Evolutionary conservation across 352 stramenopile genomes (phyloP), one percentile per base, ranked within the genome.

Genomic region (Phytophthora rubi): DNA sequence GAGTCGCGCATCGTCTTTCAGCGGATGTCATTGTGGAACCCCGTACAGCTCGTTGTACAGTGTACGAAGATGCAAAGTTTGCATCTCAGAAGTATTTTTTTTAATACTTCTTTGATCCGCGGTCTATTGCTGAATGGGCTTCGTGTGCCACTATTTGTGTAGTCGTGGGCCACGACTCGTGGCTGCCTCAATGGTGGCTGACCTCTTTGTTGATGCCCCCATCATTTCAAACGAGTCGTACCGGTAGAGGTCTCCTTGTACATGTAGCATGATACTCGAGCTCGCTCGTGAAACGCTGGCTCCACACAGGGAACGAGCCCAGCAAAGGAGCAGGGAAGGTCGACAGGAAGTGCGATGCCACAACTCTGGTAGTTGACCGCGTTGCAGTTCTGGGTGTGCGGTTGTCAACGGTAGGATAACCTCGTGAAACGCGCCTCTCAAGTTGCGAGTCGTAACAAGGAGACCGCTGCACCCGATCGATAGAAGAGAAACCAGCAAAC

Each of bases 371-470:
- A 30, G n/a, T 53, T 49, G 42, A 9, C 42, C 51, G 10, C 30
- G 37, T 59, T 59, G 60, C 51, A 54, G 49, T 60, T 61, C 37
- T 26, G 26, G 53, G 35, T n/a, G 59, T 53, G n/a, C 23, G 5
- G 37, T 59, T 52, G 60, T 67, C 49, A n/a, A 8, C 39, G 56
- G 28, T 30, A 6, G 28, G 28, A 30, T 30, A 7, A 30, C 28
- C 28, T 30, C 3, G 28, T 30, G 28, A 30, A 30, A 30, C 28
- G 3, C 28, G 28, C 28, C 4, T 30, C 28, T 3, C 28, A 30
- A 30, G 28, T 30, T 7, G 26, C 26, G 26, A 30, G 26, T 44
- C 37, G 37, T 9, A n/a, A 44, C 37, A 44, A 44, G 3, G 37
- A 15, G 37, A 44, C 37, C 6, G 37, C 12, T 30, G 28, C 3